Base-by-base conservation (phyloP, 2,329 filamentous ascomycete genomes). In the Curvularia sp. region DNA sequence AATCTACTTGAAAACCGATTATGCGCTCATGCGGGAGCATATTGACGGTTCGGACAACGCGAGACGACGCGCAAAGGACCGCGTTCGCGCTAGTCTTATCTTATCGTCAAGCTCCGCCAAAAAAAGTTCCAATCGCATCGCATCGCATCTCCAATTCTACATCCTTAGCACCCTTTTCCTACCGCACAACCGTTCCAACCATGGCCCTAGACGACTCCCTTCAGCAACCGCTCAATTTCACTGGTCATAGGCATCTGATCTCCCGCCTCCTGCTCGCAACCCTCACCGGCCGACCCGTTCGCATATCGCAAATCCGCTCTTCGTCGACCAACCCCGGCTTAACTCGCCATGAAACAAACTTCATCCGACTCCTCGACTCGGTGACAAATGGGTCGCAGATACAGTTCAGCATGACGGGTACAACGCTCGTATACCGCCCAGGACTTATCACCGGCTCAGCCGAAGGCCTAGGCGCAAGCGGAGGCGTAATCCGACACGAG, bases 321-420 rank as follows among this genome's bases (percentile, higher is more conserved):
- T 87, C 89, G 15, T 97, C 92, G 41, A 93, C 92, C 39, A 89
- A 90, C 70, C 93, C 95, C 1, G 95, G 95, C 71, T 90, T 99
- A 53, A 89, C 92, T 53, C 89, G 92, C 48, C 90, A 97, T 81
- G 95, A 99, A 80, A 89, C 98, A 71, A 98, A 95, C 46, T 94
- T 99, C 78, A 86, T 99, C 30, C 93, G 95, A 56, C 90, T 99
- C 18, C 88, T 99, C 73, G 95, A 98, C 78, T 86, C 92, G 67
- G 85, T 99, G 70, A 99, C 95, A 73, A 99, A 99, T 82, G 95
- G 95, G 79, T 91, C 91, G 57, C 88, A 90, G 55, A 92, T 98
- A 80, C 93, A 97, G 73, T 97, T 99, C 68, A 97, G 93, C 10
- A 95, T 96, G 80, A 97, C 93, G 1, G 95, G 95, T 74, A 98